Conservation (phyloP, 2,329 filamentous ascomycete species). For the Pseudocercospora fuligena region DNA sequence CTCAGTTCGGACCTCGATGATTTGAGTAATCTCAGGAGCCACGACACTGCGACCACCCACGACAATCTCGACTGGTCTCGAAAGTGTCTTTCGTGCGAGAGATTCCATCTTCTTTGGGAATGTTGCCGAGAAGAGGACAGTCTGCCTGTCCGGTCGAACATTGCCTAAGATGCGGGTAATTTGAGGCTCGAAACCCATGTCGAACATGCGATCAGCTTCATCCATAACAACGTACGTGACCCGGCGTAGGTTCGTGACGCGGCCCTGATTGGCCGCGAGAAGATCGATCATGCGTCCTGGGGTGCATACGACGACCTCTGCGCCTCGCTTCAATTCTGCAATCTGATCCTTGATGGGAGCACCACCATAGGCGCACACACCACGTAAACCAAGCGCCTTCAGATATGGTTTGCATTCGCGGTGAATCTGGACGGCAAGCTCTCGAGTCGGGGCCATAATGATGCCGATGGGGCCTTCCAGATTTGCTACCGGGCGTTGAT, state of each 20-base stretch:
- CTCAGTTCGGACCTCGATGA: constrained; percentile 86
- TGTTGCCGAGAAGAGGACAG: constrained; percentile 93
- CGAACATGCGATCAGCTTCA: constrained; percentile 98
- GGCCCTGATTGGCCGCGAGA: constrained; percentile 88
- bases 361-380: constrained; percentile 92
- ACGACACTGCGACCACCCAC: constrained; percentile 82
- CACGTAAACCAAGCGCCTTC: constrained; percentile 80
- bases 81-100: constrained; percentile 84
- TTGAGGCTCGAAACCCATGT: constrained; percentile 99
- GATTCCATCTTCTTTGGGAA: constrained; percentile 94
- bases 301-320: constrained; percentile 93
- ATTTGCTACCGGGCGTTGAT: constrained; percentile 79
- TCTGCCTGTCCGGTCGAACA: constrained; percentile 89
- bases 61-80: constrained; percentile 84
- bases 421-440: constrained; percentile 92
- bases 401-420: constrained; percentile 93
- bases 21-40: constrained; percentile 78
- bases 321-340: constrained; percentile 90
- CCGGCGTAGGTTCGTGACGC: constrained; percentile 85
- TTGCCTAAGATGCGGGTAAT: constrained; percentile 96
- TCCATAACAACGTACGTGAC: constrained; percentile 95
- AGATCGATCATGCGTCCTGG: constrained; percentile 96
- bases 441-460: constrained; percentile 92
- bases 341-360: constrained; percentile 98
- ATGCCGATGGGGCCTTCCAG: constrained; percentile 86